Percentiles rank a stretch among this genome's conserved stretches.
These are phyloP conservation scores for Fistulinella prunicolor DNA, from an alignment of 768 basidiomycete species.

Conservation along the genomic window DNA sequence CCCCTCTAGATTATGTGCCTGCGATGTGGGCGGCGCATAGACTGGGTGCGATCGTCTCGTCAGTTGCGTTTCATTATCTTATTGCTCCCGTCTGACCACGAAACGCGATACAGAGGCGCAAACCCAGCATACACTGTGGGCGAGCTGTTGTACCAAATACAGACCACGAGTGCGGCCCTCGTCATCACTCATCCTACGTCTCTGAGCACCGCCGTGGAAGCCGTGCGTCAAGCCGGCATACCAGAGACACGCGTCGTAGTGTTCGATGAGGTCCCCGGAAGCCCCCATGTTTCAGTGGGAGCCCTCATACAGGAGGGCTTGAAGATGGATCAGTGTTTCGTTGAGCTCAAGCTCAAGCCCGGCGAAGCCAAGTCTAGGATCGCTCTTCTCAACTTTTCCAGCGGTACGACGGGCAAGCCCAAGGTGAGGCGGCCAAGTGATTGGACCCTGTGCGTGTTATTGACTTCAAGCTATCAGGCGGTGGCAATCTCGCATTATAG, in stretches of 20 bases:
- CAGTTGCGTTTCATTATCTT: conserved; percentile 19
- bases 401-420: conserved; percentile 66
- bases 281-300: conserved; percentile 37
- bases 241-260: conserved; percentile 28
- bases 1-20: conserved; percentile 48
- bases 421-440: conserved; percentile 20
- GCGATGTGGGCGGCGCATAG: conserved; percentile 60
- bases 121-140: conserved; percentile 35
- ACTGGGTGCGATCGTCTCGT: conserved; percentile 59
- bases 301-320: conserved; percentile 47
- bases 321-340: conserved; percentile 36
- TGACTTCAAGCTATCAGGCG: conserved; percentile 39
- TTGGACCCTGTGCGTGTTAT: background rate
- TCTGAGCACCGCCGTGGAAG: conserved; percentile 27
- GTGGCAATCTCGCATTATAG: conserved; percentile 65
- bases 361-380: conserved; percentile 62
- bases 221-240: conserved; percentile 30
- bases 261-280: conserved; percentile 20
- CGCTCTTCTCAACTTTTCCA: conserved; percentile 71
- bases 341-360: conserved; percentile 43
- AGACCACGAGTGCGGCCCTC: conserved; percentile 24
- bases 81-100: background rate
- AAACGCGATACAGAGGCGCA: conserved; percentile 23
- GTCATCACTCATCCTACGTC: conserved; percentile 31
- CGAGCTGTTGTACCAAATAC: conserved; percentile 34